Base-by-base conservation (phyloP, 495 filamentous ascomycete species). In the Aspergillus steynii region DNA sequence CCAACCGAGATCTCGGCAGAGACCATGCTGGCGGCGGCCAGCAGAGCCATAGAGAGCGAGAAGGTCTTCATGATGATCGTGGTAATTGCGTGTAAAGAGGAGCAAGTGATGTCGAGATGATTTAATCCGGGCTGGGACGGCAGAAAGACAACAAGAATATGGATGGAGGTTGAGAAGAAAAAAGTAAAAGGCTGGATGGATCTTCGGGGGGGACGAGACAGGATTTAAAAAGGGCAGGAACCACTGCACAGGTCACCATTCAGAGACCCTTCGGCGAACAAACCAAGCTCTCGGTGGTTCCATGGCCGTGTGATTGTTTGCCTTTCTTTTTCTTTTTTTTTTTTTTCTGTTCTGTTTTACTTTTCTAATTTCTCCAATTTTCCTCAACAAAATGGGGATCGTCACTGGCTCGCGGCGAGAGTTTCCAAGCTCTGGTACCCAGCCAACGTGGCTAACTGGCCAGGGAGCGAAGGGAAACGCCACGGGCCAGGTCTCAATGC, bases 41-140 rank as follows among this genome's bases (percentile, higher is more conserved):
- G 57, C 59, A 80, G 53, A 61, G 68, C 72, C 61, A 78, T 53
- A 51, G 69, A 68, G 50, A 79, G 60, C 4, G 71, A 63, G 66
- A 76, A 66, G 50, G 71, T 65, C 78, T 78, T 80, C 78, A 80
- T 80, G 58, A 60, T 77, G 70, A n/a, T 52, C 28, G 55, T 51
- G 26, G 46, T 4, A 29, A 34, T 31, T 25, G 31, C 42, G 53
- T 9, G 26, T 32, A 61, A 52, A 37, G 46, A 15, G 53, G 47
- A 3, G 8, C 14, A 55, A 49, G 42, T 45, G 28, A 29, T 49
- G 55, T 42, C 53, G 31, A 55, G 28, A 58, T 53, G n/a, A 55
- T 26, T 53, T 32, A 52, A 59, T 46, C 29, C 51, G 14, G 29
- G 28, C 9, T 27, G 8, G 27, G 29, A 31, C 29, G 45, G 26